phyloP scores from a whole-genome alignment of 2,329 filamentous ascomycete genomes.

The Ophiosphaerella narmari region DNA sequence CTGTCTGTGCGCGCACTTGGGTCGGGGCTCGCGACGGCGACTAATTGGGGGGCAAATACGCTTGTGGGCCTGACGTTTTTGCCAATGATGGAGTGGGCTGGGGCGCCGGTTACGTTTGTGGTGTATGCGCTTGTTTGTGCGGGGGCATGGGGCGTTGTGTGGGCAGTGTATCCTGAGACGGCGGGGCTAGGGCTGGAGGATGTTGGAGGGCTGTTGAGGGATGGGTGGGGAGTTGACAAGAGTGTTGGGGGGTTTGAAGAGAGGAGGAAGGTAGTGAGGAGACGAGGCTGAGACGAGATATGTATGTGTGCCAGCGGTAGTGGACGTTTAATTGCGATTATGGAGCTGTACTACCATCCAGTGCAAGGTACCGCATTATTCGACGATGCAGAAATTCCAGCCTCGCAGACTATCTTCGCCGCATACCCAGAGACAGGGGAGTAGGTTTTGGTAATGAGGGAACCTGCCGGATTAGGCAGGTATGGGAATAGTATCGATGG shows the following conservation, averaged over 20 bases:
- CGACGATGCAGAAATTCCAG: too few species aligned
- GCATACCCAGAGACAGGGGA: too few species aligned
- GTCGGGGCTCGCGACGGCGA: slow-evolving; percentile 74
- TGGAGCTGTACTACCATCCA: too few species aligned
- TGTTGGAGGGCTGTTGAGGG: slow-evolving; percentile 69
- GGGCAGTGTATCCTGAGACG: slow-evolving; percentile 83
- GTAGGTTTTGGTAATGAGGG: neutral
- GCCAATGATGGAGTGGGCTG: slow-evolving; percentile 79
- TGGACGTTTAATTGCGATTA: too few species aligned
- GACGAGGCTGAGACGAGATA: neutral
- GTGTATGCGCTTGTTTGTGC: slow-evolving; percentile 76
- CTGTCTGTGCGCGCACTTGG: slow-evolving; percentile 73
- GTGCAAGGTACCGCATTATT: too few species aligned
- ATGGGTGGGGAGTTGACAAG: slow-evolving; percentile 69
- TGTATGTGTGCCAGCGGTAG: neutral
- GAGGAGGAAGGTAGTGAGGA: slow-evolving; percentile 6
- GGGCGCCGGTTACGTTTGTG: slow-evolving; percentile 76
- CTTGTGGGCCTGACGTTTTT: slow-evolving; percentile 84
- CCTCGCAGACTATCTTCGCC: too few species aligned
- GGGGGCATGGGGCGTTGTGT: slow-evolving; percentile 69
- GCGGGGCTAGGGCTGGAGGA: slow-evolving; percentile 81
- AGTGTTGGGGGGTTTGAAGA: slow-evolving; percentile 30
- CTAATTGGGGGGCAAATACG: slow-evolving; percentile 89
- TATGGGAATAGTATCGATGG: neutral
- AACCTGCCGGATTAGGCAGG: neutral